Conservation (phyloP, 2,329 filamentous ascomycete genomes). For the Cladosporium sp. region DNA sequence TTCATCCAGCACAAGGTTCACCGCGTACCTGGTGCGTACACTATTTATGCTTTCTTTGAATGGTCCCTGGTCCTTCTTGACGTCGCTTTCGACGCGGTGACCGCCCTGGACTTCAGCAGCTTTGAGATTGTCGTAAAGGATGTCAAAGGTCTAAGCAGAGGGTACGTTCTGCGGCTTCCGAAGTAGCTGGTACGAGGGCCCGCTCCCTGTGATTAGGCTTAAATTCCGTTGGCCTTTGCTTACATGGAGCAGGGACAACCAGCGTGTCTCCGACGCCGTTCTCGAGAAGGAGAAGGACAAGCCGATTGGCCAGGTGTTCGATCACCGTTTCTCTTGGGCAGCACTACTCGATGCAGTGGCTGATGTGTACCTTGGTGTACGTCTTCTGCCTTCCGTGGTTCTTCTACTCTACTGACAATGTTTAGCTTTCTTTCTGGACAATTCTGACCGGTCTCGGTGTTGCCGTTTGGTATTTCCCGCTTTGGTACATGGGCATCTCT, state of each 20-base stretch:
- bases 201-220: constrained; percentile 13
- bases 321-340: constrained; percentile 64
- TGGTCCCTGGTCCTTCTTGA: constrained; percentile 94
- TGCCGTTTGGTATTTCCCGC: constrained; percentile 92
- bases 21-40: constrained; percentile 89
- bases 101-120: constrained; percentile 80
- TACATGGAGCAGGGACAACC: constrained; percentile 23
- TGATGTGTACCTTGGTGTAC: constrained; percentile 85
- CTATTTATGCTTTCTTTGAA: constrained; percentile 95
- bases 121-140: constrained; percentile 87
- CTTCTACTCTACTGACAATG: constrained; percentile 12
- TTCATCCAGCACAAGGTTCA: constrained; percentile 99
- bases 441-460: constrained; percentile 84
- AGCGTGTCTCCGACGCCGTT: constrained; percentile 24
- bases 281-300: constrained; percentile 57
- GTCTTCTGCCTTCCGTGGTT: constrained; percentile 27
- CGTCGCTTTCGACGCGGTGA: constrained; percentile 93
- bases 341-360: constrained; percentile 74
- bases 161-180: constrained; percentile 97
- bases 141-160: constrained; percentile 84
- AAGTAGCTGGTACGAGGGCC: constrained; percentile 60
- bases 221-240: constrained; percentile 4
- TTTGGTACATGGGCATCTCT: constrained; percentile 99
- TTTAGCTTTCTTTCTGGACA: constrained; percentile 89
- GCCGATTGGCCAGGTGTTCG: constrained; percentile 63